phyloP scores from a whole-genome alignment of 2,329 filamentous ascomycete species.

The Thelonectria olida region DNA sequence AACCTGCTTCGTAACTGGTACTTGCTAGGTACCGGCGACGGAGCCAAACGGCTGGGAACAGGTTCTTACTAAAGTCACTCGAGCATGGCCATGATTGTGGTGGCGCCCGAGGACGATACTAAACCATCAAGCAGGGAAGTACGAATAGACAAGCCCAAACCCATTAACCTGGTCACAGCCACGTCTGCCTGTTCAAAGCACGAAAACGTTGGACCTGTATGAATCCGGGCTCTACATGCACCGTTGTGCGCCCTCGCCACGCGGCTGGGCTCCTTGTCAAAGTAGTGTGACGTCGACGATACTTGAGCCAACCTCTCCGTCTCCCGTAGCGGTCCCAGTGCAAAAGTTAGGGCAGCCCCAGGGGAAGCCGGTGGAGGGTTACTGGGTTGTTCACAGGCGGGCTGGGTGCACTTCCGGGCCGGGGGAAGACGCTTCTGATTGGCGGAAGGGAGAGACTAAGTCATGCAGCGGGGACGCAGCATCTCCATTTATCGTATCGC shows the following conservation, averaged over 20 bases:
- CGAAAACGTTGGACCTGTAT: neutral
- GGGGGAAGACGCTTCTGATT: conserved; percentile 5
- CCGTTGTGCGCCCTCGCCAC: conserved; percentile 14
- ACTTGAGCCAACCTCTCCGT: neutral
- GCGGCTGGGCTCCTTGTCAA: neutral
- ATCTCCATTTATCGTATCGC: neutral
- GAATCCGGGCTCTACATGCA: neutral
- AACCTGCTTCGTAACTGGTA: neutral
- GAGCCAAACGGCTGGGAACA: neutral
- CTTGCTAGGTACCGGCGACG: neutral
- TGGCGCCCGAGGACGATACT: neutral
- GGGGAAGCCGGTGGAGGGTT: conserved; percentile 4
- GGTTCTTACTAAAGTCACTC: neutral
- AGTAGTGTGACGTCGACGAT: neutral
- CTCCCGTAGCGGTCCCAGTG: neutral
- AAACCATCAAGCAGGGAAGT: neutral
- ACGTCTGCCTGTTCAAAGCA: neutral
- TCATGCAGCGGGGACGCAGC: conserved; percentile 1
- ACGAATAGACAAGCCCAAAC: neutral
- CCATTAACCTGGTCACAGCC: too few species aligned
- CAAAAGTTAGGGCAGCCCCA: conserved; percentile 11
- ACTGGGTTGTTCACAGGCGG: conserved; percentile 13
- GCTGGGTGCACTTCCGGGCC: conserved; percentile 12
- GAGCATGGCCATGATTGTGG: neutral
- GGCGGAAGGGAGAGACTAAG: neutral